Evolutionary conservation across 1,284 basidiomycete species (phyloP).

Genomic region (Chalciporus sp.): DNA sequence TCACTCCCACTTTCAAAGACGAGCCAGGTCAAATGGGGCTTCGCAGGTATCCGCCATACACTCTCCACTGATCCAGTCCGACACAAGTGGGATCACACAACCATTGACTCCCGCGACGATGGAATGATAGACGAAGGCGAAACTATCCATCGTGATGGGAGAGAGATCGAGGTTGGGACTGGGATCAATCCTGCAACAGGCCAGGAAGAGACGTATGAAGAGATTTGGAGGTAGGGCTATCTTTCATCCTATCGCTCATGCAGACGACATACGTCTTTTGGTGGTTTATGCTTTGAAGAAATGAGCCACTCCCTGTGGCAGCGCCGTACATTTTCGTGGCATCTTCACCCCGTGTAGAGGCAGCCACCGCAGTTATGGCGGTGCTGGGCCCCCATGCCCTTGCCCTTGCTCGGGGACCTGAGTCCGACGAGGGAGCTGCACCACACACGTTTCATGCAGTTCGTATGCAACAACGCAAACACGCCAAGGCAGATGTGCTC

Average conservation of each 20-base stretch:
- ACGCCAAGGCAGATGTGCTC: neutral
- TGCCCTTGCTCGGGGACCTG: conserved; percentile 21
- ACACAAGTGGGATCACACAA: conserved; percentile 20
- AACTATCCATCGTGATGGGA: conserved; percentile 20
- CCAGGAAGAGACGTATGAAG: conserved; percentile 23
- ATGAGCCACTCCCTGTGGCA: conserved; percentile 15
- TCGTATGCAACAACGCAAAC: conserved; percentile 17
- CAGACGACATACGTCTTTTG: neutral
- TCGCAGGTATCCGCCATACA: conserved; percentile 26
- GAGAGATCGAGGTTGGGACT: conserved; percentile 28
- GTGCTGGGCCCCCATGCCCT: conserved; percentile 26
- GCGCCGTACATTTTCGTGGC: conserved; percentile 28
- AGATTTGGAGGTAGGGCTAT: conserved; percentile 26
- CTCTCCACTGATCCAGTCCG: conserved; percentile 18
- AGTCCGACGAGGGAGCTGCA: neutral
- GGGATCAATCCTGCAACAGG: conserved; percentile 28
- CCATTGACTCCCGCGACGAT: conserved; percentile 25
- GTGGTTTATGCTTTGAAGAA: conserved; percentile 9
- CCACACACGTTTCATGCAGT: conserved; percentile 22
- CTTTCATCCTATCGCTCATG: neutral
- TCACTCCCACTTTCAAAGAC: conserved; percentile 22
- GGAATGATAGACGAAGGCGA: conserved; percentile 24
- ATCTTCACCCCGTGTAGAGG: conserved; percentile 11
- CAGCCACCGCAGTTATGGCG: conserved; percentile 25
- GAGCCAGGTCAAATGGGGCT: conserved; percentile 28